Base-by-base conservation (phyloP, 352 stramenopile genomes). In the Pythium oligandrum region DNA sequence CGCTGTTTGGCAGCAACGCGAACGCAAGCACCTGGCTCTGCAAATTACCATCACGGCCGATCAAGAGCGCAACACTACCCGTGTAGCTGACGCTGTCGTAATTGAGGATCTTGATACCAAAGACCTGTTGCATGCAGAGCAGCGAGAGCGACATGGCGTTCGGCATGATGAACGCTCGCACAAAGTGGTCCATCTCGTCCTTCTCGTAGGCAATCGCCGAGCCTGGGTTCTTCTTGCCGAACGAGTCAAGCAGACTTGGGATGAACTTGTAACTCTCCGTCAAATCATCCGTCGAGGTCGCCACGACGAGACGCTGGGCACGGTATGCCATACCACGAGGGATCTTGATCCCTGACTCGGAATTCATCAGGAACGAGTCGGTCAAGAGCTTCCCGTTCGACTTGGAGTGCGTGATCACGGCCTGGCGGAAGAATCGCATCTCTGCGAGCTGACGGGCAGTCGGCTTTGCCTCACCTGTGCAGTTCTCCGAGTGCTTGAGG, bases 201-300 rank as follows among this genome's bases (percentile, higher is more conserved):
- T 85, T 86, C 42, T 86, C 73, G 51, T 89, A 86, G 12, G 62
- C 66, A 4, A 81, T 69, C 6, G 63, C 77, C 0, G 82, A 89
- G 1, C 70, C 75, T 7, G 79, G 71, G 52, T 93, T 93, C 58
- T 88, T 87, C 47, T 75, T 80, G 6, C 60, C 66, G 57, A 88
- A 90, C 4, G 78, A 83, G 38, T 87, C 71, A 6, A 90, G 61
- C 30, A 93, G 51, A 36, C 75, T 88, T 26, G 82, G 78, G 30
- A 93, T 83, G 48, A 89, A 83, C 60, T 89, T 89, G 68, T 93
- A 93, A 61, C 78, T 90, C 50, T 90, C 79, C 0, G 76, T 78
- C 30, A 93, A 60, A 45, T 93, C 79, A 40, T 90, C 79, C 4
- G 75, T 83, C 0, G 82, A 83, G n/a, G 72, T 74, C 0, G 69